Evolutionary conservation across 768 basidiomycete species (phyloP), one percentile per base, ranked within the genome.

Genomic region (Tubosaeta sp.): DNA sequence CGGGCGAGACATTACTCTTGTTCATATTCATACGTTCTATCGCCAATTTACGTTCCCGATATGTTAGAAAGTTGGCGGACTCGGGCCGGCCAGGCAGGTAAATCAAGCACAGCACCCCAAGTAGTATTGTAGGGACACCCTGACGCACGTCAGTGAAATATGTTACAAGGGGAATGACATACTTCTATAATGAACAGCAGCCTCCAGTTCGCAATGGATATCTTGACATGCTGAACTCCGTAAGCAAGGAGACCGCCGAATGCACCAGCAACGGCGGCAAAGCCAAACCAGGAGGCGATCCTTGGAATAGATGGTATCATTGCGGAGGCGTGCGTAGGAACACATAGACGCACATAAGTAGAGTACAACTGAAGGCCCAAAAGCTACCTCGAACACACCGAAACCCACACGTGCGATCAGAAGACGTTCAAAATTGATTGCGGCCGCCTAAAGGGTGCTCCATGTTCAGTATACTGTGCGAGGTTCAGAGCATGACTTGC

Each of bases 191-290:
- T 38, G 49, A 68, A 68, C 38, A 68, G 32, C 4, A 68, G 38
- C 43, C 76, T 70, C 78, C 78, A 79, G 27, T 73, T 64, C 8
- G 71, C 63, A 34, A 78, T 63, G 10, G 67, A 51, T 27, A 54
- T 57, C 54, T 71, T 64, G n/a, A 64, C 67, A 56, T 77, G 66
- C 46, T 79, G 74, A n/a, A 80, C 68, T 1, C 75, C 79, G 54
- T 75, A 79, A 9, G 80, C 80, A 27, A 81, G 71, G 25, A 80
- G 62, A 18, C 80, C 79, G 14, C 79, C 76, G 41, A 81, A 80
- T 45, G 80, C 80, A 35, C 79, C 77, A 13, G 79, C 75, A 22
- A 78, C 72, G 6, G 79, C 77, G n/a, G 80, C 76, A 57, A 79
- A 81, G 4, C 76, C 74, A 57, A 79, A 79, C 74, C 77, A 78